Percentiles rank a stretch among this genome's conserved stretches.
Conservation (phyloP, 2,329 filamentous ascomycete species). For the Emergomyces orientalis region DNA sequence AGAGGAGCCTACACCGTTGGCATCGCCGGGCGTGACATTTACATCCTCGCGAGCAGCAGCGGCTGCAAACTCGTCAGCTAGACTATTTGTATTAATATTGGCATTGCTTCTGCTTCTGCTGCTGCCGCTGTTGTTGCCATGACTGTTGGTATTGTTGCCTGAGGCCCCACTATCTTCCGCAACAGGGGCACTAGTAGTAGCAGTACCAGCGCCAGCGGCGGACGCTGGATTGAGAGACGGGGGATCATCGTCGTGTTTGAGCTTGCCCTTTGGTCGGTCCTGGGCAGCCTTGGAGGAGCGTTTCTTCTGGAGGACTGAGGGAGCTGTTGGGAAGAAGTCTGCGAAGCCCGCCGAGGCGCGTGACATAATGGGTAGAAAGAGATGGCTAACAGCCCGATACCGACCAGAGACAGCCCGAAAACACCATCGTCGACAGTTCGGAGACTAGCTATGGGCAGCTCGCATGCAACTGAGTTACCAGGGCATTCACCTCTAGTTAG, state of each 20-base stretch:
- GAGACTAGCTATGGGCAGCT: background rate
- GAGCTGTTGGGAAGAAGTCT: slow-evolving; percentile 76
- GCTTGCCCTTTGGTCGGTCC: slow-evolving; percentile 53
- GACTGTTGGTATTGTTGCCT: background rate
- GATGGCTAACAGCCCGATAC: slow-evolving; percentile 35
- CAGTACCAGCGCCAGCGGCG: slow-evolving; percentile 10
- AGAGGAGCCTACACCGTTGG: slow-evolving; percentile 61
- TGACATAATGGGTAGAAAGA: slow-evolving; percentile 57
- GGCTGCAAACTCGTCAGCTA: slow-evolving; percentile 1
- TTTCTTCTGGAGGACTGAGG: slow-evolving; percentile 49
- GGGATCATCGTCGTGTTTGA: slow-evolving; percentile 19
- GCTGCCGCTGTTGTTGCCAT: background rate
- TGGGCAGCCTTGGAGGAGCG: slow-evolving; percentile 40
- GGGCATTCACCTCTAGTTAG: background rate
- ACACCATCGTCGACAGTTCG: slow-evolving; percentile 32
- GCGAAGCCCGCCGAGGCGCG: slow-evolving; percentile 72
- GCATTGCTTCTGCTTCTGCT: background rate
- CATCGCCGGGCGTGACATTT: slow-evolving; percentile 17
- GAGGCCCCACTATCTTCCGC: slow-evolving; percentile 9
- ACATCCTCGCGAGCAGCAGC: slow-evolving; percentile 7
- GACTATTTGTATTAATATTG: background rate
- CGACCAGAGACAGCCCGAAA: slow-evolving; percentile 24
- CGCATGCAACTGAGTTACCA: slow-evolving; percentile 6
- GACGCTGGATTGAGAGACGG: slow-evolving; percentile 4
- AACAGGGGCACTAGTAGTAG: slow-evolving; percentile 7